Conservation (phyloP, 352 stramenopile species). For the Globisporangium cystogenes region DNA sequence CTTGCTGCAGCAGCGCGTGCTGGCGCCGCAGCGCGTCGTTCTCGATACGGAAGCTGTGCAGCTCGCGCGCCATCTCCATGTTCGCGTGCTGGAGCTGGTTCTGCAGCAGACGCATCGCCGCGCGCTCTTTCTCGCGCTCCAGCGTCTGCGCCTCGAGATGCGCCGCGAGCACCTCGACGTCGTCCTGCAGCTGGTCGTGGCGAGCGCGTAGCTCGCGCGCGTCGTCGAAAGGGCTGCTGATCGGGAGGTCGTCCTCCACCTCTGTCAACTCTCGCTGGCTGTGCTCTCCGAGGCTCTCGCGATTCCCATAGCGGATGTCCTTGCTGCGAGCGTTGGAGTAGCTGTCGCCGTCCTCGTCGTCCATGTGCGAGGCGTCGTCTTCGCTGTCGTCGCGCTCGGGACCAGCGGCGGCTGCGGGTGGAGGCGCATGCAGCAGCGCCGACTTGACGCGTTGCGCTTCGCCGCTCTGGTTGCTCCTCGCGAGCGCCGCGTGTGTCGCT, state of each 20-base stretch:
- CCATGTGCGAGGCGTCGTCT: constrained; percentile 6
- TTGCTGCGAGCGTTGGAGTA: neutral
- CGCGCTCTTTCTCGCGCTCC: constrained; percentile 20
- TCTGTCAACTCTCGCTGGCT: constrained; percentile 10
- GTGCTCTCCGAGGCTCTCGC: constrained; percentile 11
- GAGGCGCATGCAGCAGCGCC: neutral
- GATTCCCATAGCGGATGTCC: neutral
- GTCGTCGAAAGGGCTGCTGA: constrained; percentile 1
- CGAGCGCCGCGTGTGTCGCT: neutral
- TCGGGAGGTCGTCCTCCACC: constrained; percentile 3
- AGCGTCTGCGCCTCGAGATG: constrained; percentile 43
- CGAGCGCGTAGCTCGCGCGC: constrained; percentile 7
- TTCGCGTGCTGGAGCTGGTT: constrained; percentile 17
- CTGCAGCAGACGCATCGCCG: constrained; percentile 4
- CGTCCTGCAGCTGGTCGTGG: constrained; percentile 40
- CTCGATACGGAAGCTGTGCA: constrained; percentile 34
- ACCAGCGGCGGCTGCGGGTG: neutral
- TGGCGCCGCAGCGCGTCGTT: constrained; percentile 39
- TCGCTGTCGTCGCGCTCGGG: neutral
- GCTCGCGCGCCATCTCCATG: constrained; percentile 20
- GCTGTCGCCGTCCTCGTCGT: constrained; percentile 7
- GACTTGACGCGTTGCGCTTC: neutral
- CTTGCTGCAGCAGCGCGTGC: constrained; percentile 16
- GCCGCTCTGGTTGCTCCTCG: constrained; percentile 7
- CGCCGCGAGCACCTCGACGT: constrained; percentile 47